Evolutionary conservation across 176 grass and related monocot species (phyloP).

Genomic region (Panicum miliaceum): DNA sequence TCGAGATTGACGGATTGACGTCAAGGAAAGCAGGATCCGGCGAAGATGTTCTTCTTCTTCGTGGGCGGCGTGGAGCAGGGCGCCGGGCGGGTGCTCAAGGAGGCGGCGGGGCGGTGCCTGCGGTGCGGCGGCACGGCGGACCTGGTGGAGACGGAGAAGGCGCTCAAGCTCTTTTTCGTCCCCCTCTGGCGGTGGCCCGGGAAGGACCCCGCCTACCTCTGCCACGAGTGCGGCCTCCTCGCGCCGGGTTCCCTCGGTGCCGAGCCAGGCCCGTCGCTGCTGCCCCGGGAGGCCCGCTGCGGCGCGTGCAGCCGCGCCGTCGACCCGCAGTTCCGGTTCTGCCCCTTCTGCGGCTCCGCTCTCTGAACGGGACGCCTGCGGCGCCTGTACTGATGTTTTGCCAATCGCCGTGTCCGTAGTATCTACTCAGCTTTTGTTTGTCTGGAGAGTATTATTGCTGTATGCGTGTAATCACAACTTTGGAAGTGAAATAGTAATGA

Average conservation of each 20-base stretch:
- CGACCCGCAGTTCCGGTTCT: constrained; percentile 85
- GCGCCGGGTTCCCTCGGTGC: constrained; percentile 60
- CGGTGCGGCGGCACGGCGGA: constrained; percentile 70
- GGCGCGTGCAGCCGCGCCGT: constrained; percentile 68
- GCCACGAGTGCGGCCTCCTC: constrained; percentile 78
- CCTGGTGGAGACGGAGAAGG: constrained; percentile 87
- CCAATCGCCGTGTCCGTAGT: background rate
- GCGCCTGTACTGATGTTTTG: background rate
- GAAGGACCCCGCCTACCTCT: constrained; percentile 72
- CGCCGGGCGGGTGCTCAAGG: constrained; percentile 70
- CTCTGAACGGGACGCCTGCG: constrained; percentile 40
- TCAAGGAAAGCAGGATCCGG: background rate
- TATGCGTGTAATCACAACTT: background rate
- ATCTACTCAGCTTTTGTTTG: background rate
- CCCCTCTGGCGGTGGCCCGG: constrained; percentile 76
- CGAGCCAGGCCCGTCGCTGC: constrained; percentile 12
- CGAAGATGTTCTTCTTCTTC: constrained; percentile 90
- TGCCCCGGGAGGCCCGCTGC: constrained; percentile 43
- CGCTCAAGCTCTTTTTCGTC: constrained; percentile 88
- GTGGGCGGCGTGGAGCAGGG: constrained; percentile 72
- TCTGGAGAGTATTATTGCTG: background rate
- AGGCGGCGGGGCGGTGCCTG: constrained; percentile 74
- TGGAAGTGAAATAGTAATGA: too few species aligned
- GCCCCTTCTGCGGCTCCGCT: constrained; percentile 86
- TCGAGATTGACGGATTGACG: background rate